Percentiles rank a stretch among this genome's conserved stretches.
Conservation (phyloP, 2,329 filamentous ascomycete species). For the Thielaviopsis ethacetica region DNA sequence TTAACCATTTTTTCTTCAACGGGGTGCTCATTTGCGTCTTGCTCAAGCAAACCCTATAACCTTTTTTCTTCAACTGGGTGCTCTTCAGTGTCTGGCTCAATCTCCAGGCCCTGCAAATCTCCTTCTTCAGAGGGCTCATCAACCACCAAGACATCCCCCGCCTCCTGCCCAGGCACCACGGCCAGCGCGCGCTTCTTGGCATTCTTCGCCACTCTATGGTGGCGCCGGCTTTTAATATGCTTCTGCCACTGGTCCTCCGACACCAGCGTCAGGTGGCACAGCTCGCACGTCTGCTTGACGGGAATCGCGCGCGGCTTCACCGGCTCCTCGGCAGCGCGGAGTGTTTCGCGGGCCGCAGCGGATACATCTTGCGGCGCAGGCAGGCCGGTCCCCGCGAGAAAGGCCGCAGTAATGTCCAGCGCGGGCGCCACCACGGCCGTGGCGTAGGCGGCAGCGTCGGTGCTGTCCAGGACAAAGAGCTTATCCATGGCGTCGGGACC, state of each 20-base stretch:
- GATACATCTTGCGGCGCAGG: constrained; percentile 35
- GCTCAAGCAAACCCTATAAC: too few species aligned
- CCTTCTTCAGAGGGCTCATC: constrained; percentile 10
- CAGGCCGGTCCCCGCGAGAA: constrained; percentile 41
- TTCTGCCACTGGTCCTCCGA: constrained; percentile 33
- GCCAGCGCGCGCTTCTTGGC: constrained; percentile 23
- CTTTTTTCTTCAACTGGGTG: too few species aligned
- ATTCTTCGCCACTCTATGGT: constrained; percentile 21
- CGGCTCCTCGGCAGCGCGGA: constrained; percentile 24
- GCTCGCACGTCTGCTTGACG: constrained; percentile 48
- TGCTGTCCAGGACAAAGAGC: constrained; percentile 71
- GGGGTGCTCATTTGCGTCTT: too few species aligned
- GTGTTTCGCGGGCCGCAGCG: constrained; percentile 30
- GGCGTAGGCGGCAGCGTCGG: constrained; percentile 45
- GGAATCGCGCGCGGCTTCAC: constrained; percentile 36
- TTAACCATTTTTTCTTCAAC: too few species aligned
- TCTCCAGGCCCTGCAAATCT: background rate
- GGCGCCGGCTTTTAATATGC: constrained; percentile 23
- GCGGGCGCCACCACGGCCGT: constrained; percentile 50
- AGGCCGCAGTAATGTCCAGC: constrained; percentile 40
- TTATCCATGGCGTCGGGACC: constrained; percentile 32
- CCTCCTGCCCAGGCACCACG: constrained; percentile 12
- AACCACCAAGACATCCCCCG: background rate
- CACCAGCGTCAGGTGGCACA: constrained; percentile 49
- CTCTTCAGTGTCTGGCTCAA: background rate